Evolutionary conservation across 768 basidiomycete genomes (phyloP).

Genomic region (Tephrocybe sp.): DNA sequence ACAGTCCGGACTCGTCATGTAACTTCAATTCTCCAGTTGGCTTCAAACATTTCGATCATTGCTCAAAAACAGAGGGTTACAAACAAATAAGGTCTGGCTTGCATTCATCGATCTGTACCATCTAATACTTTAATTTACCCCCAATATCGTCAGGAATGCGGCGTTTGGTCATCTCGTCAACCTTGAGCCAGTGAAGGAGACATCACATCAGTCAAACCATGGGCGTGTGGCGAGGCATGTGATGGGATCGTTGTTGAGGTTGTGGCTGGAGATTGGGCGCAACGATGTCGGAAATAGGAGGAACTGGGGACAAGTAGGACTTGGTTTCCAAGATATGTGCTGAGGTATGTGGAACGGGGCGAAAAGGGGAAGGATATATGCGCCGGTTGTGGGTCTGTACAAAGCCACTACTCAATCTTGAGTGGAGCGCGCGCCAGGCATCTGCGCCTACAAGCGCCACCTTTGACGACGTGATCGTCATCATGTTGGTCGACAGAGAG

Average conservation of each 20-base stretch:
- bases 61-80: too few species aligned
- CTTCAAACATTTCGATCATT: too few species aligned
- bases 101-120: too few species aligned
- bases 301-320: constrained; percentile 5
- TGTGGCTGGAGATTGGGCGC: background rate
- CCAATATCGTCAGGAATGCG: too few species aligned
- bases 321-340: constrained; percentile 17
- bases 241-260: background rate
- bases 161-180: too few species aligned
- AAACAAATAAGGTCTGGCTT: too few species aligned
- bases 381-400: constrained; percentile 13
- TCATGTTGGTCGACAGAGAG: constrained; percentile 9
- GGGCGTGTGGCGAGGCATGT: background rate
- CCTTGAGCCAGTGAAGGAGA: too few species aligned
- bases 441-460: constrained; percentile 7
- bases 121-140: too few species aligned
- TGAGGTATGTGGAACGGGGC: constrained; percentile 12
- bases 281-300: constrained; percentile 5
- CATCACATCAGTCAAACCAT: background rate
- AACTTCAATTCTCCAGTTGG: too few species aligned
- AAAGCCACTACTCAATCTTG: constrained; percentile 10
- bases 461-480: constrained; percentile 8
- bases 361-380: constrained; percentile 13
- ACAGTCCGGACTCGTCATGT: too few species aligned
- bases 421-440: constrained; percentile 7